phyloP scores from a whole-genome alignment of 1,139 yeast species.

The Pichia sp. region DNA sequence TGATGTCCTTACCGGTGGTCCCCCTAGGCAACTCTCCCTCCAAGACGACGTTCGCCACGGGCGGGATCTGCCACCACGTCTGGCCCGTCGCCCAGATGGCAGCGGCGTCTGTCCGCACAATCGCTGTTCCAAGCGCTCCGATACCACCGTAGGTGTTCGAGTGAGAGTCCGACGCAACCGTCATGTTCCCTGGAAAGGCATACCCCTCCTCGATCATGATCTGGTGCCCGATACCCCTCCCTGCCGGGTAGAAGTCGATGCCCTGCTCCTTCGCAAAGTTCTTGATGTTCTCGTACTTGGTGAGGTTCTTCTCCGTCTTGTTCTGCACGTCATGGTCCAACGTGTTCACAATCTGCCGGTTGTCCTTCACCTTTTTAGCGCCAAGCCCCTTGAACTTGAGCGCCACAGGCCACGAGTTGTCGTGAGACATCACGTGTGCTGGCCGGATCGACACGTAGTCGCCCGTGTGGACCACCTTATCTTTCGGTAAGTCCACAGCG shows the following conservation, averaged over 20 bases:
- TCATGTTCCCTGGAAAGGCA: conserved; percentile 88
- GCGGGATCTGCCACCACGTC: conserved; percentile 99
- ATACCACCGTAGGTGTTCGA: conserved; percentile 98
- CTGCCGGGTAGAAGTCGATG: conserved; percentile 97
- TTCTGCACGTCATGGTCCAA: conserved; percentile 98
- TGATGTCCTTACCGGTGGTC: conserved; percentile 93
- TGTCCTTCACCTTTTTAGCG: conserved; percentile 74
- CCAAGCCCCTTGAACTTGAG: conserved; percentile 94
- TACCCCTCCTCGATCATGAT: conserved; percentile 98
- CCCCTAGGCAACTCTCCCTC: conserved; percentile 79
- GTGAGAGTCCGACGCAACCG: conserved; percentile 97
- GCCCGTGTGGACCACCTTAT: conserved; percentile 75
- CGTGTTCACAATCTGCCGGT: conserved; percentile 89
- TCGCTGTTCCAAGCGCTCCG: conserved; percentile 93
- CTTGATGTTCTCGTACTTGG: conserved; percentile 84
- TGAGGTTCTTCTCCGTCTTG: conserved; percentile 78
- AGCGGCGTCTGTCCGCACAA: conserved; percentile 98
- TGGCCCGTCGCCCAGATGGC: conserved; percentile 99
- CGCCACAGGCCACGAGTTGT: conserved; percentile 99
- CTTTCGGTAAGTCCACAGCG: conserved; percentile 74
- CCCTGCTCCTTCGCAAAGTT: conserved; percentile 85
- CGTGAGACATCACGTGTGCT: conserved; percentile 98
- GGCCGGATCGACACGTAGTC: conserved; percentile 95
- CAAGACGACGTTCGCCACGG: conserved; percentile 91
- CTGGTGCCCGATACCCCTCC: conserved; percentile 98